Evolutionary conservation across 2,329 filamentous ascomycete species (phyloP).

Genomic region (Sarocladiaceae sp.): DNA sequence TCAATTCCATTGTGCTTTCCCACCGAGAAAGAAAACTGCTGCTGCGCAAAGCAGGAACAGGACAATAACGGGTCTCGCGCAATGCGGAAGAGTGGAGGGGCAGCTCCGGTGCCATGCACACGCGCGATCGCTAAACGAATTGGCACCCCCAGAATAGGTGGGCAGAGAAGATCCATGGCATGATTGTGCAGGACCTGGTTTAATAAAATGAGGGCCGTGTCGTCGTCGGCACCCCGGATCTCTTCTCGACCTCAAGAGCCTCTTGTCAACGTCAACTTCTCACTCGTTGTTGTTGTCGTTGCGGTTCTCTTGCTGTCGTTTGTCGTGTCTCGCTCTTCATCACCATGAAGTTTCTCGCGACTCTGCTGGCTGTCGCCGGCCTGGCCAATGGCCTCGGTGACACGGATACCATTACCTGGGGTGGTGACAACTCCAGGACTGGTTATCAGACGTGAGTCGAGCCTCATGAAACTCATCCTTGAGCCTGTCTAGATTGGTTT

Average conservation of each 20-base stretch:
- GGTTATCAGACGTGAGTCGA: constrained; percentile 48
- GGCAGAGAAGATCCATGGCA: neutral
- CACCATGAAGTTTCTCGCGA: constrained; percentile 21
- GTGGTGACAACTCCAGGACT: constrained; percentile 49
- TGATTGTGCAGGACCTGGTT: neutral
- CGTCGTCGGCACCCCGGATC: neutral
- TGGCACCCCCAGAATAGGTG: too few relatives aligned
- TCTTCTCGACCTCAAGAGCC: neutral
- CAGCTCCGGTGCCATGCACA: neutral
- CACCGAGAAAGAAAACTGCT: too few relatives aligned
- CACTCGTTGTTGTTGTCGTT: constrained; percentile 8
- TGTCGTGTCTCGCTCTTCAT: too few relatives aligned
- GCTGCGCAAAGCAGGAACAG: too few relatives aligned
- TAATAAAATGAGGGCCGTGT: constrained; percentile 2
- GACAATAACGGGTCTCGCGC: neutral
- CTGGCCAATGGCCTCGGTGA: constrained; percentile 30
- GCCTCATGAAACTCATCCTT: fast-evolving
- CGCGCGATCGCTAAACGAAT: too few relatives aligned
- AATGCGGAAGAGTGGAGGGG: neutral
- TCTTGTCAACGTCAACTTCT: constrained; percentile 9
- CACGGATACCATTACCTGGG: constrained; percentile 58
- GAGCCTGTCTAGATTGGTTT: neutral
- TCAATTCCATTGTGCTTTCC: neutral
- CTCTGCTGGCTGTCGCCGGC: constrained; percentile 28
- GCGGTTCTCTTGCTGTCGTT: neutral